Conservation (phyloP, 306 rosid genomes). For the Vicia sativa region DNA sequence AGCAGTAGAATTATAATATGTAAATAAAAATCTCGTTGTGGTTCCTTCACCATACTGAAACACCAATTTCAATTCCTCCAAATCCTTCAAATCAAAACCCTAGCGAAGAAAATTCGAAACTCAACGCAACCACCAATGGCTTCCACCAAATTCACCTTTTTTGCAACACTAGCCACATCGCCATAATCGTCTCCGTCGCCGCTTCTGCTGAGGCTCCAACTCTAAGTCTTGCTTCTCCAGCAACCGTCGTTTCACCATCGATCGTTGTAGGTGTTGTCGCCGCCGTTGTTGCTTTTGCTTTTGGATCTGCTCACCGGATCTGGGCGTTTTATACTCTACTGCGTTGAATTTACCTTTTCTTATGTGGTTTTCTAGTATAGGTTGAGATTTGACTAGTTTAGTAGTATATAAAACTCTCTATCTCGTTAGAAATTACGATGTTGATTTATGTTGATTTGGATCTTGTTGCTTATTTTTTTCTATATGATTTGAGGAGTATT, state of each 20-base stretch:
- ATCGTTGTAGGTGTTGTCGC: slow-evolving; percentile 50
- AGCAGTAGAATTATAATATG: too few species aligned
- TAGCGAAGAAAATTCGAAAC: not conserved
- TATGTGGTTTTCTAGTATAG: slow-evolving; percentile 37
- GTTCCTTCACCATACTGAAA: too few species aligned
- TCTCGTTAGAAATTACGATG: too few species aligned
- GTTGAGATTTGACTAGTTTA: slow-evolving; percentile 36
- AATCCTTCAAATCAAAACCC: slow-evolving; percentile 29
- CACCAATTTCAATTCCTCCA: too few species aligned
- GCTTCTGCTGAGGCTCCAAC: slow-evolving; percentile 68
- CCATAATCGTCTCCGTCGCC: slow-evolving; percentile 39
- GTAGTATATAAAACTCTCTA: slow-evolving; percentile 37
- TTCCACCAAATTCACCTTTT: slow-evolving; percentile 41
- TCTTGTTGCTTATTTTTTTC: not conserved
- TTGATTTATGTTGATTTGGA: slow-evolving; percentile 29
- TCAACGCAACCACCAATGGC: slow-evolving; percentile 54
- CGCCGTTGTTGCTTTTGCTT: slow-evolving; percentile 55
- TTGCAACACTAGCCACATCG: slow-evolving; percentile 50
- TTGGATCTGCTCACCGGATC: slow-evolving; percentile 69
- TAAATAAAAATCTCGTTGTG: too few species aligned
- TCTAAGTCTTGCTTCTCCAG: slow-evolving; percentile 73
- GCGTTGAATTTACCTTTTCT: slow-evolving; percentile 30
- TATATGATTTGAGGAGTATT: slow-evolving; percentile 22
- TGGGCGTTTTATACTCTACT: slow-evolving; percentile 37
- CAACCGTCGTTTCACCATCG: slow-evolving; percentile 56